These are phyloP conservation scores for Penicillium sp. DNA, from an alignment of 2,329 filamentous ascomycete genomes.

Conservation along the genomic window DNA sequence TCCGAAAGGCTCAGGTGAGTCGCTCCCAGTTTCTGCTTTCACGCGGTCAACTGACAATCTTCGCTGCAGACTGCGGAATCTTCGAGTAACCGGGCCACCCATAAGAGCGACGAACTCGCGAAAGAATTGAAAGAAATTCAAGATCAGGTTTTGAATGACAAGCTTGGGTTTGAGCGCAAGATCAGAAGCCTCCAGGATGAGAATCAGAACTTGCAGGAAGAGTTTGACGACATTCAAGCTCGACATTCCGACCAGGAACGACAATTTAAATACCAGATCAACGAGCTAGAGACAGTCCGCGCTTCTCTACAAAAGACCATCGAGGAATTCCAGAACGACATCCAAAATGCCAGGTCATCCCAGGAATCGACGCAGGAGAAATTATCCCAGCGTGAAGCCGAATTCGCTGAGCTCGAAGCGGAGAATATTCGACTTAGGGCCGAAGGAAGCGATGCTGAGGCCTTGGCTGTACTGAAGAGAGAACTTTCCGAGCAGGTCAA, in stretches of 20 bases:
- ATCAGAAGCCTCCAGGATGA: slow-evolving; percentile 56
- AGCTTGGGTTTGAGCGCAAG: slow-evolving; percentile 47
- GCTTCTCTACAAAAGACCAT: slow-evolving; percentile 50
- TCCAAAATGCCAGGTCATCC: slow-evolving; percentile 50
- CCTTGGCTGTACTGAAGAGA: slow-evolving; percentile 71
- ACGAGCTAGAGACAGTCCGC: slow-evolving; percentile 55
- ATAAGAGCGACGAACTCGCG: slow-evolving; percentile 48
- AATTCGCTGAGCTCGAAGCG: slow-evolving; percentile 67
- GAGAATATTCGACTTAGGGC: slow-evolving; percentile 78
- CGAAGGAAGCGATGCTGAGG: slow-evolving; percentile 77
- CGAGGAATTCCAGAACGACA: slow-evolving; percentile 43
- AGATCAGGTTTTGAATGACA: slow-evolving; percentile 49
- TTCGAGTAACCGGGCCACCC: slow-evolving; percentile 42
- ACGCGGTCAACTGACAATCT: not conserved
- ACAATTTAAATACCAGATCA: slow-evolving; percentile 52
- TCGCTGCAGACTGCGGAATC: slow-evolving; percentile 43
- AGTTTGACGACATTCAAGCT: slow-evolving; percentile 72
- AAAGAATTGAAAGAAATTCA: slow-evolving; percentile 49
- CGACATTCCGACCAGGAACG: slow-evolving; percentile 61
- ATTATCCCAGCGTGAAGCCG: slow-evolving; percentile 58
- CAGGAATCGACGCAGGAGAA: slow-evolving; percentile 56
- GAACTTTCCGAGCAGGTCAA: slow-evolving; percentile 84
- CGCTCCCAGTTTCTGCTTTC: not conserved
- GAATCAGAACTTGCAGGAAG: slow-evolving; percentile 65
- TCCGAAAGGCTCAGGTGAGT: slow-evolving; percentile 54